Base-by-base conservation (phyloP, 495 filamentous ascomycete species). In the Lophiotrema nucula region DNA sequence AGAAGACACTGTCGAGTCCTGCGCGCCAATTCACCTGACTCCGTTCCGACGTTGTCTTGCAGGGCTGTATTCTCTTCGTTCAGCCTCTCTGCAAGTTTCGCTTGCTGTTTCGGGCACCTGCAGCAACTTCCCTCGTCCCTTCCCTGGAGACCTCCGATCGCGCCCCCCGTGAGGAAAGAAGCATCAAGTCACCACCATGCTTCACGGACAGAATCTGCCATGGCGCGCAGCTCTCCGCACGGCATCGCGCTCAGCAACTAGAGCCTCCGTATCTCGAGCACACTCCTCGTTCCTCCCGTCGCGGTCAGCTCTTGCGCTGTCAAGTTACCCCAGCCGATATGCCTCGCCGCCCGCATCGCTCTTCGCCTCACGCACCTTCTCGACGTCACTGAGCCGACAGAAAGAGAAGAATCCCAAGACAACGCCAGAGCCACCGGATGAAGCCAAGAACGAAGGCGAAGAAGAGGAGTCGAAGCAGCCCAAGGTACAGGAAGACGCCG, bases 131-230 rank as follows among this genome's bases (percentile, higher is more conserved):
- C 19, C 44, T 21, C 23, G n/a, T n/a, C n/a, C n/a, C n/a, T n/a
- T n/a, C n/a, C n/a, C n/a, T n/a, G n/a, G n/a, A n/a, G n/a, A n/a
- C n/a, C n/a, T n/a, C n/a, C n/a, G n/a, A n/a, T n/a, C n/a, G n/a
- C n/a, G n/a, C n/a, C n/a, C n/a, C n/a, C n/a, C n/a, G n/a, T n/a
- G n/a, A n/a, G n/a, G n/a, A n/a, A n/a, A n/a, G n/a, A 8, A 15
- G 8, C 31, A 35, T 31, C 46, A 44, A 38, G 12, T 26, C 46
- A 18, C 16, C 50, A 74, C 55, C 42, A 82, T 80, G 78, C 68
- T 80, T 65, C 76, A 76, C 68, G 74, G 76, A 59, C 77, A 80
- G 69, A 74, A 69, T 47, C 58, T 80, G 18, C 72, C 76, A 61
- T 80, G 79, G 76, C 73, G 75, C 52, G 53, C 71, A 42, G 75